A percentile compares a stretch with the other conserved stretches of the same genome.
phyloP scores from a whole-genome alignment of 371 early-diverging fungal species.

The Mortierella sp. region DNA sequence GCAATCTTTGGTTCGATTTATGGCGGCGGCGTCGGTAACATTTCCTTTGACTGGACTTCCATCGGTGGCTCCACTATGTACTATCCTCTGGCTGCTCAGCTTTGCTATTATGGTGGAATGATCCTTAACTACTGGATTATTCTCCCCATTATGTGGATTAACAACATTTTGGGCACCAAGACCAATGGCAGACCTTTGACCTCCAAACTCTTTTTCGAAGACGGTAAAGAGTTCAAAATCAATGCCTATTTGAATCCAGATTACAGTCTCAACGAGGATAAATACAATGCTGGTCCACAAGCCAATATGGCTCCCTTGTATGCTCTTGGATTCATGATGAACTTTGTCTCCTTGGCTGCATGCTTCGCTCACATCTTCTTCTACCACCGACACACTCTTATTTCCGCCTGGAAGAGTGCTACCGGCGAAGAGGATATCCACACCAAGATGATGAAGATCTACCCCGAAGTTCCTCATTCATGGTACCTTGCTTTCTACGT shows the following conservation, averaged over 20 bases:
- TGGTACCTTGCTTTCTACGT: slow-evolving; percentile 79
- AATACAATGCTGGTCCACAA: slow-evolving; percentile 69
- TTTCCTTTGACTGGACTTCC: slow-evolving; percentile 84
- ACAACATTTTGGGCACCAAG: slow-evolving; percentile 72
- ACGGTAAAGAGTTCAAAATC: slow-evolving; percentile 65
- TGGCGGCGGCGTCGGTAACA: slow-evolving; percentile 74
- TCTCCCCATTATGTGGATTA: slow-evolving; percentile 73
- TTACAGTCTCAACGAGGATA: slow-evolving; percentile 62
- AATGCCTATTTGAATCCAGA: slow-evolving; percentile 63
- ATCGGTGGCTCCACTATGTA: slow-evolving; percentile 55
- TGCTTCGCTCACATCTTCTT: slow-evolving; percentile 72
- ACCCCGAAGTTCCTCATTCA: slow-evolving; percentile 75
- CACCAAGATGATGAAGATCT: slow-evolving; percentile 75
- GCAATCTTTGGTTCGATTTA: slow-evolving; percentile 49
- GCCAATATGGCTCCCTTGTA: slow-evolving; percentile 82
- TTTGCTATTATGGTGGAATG: slow-evolving; percentile 57
- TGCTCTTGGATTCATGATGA: slow-evolving; percentile 75
- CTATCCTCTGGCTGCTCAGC: slow-evolving; percentile 40
- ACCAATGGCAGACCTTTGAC: slow-evolving; percentile 65
- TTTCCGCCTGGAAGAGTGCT: slow-evolving; percentile 42
- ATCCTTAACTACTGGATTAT: slow-evolving; percentile 80
- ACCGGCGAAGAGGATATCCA: slow-evolving; percentile 73
- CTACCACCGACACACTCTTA: slow-evolving; percentile 63
- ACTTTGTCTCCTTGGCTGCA: slow-evolving; percentile 72
- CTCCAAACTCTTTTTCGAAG: slow-evolving; percentile 62